Percentiles rank a stretch among this genome's conserved stretches.
Conservation (phyloP, 164 flowering plant genomes). For the Cinnamomum chago region DNA sequence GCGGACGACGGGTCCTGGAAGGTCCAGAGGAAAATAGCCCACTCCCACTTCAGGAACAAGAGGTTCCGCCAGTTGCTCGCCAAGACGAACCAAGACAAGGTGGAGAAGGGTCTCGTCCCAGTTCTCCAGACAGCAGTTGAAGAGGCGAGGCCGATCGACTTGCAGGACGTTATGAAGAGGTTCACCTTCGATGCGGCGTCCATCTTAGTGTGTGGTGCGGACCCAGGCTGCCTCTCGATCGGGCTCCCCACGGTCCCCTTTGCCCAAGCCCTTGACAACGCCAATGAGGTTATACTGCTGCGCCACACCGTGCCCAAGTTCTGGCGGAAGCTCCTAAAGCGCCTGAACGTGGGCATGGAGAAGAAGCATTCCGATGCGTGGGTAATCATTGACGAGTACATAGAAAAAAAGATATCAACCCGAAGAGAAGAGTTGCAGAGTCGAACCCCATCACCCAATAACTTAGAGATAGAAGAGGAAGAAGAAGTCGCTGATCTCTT, state of each 20-base stretch:
- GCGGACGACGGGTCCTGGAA: conserved; percentile 22
- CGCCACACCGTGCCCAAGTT: conserved; percentile 26
- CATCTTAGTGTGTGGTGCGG: conserved; percentile 19
- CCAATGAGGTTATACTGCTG: conserved; percentile 17
- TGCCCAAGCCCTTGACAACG: conserved; percentile 27
- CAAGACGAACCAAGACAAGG: conserved; percentile 11
- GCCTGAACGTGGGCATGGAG: conserved; percentile 25
- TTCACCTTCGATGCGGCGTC: conserved; percentile 33
- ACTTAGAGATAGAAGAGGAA: neutral
- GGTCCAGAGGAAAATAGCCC: conserved; percentile 14
- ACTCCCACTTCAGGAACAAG: neutral
- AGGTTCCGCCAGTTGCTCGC: conserved; percentile 14
- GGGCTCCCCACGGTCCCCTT: conserved; percentile 24
- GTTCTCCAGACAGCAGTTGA: conserved; percentile 13
- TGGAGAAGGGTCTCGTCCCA: conserved; percentile 24
- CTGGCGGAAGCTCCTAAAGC: conserved; percentile 32
- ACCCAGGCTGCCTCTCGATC: conserved; percentile 19
- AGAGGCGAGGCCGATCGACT: conserved; percentile 19
- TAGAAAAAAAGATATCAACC: neutral
- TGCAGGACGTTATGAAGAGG: conserved; percentile 36
- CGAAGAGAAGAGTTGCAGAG: neutral
- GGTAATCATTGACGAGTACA: neutral
- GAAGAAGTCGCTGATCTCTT: neutral
- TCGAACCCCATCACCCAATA: neutral
- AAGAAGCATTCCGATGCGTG: conserved; percentile 1